Base-by-base conservation (phyloP, 305 asterid genomes). In the Fraxinus velutina region DNA sequence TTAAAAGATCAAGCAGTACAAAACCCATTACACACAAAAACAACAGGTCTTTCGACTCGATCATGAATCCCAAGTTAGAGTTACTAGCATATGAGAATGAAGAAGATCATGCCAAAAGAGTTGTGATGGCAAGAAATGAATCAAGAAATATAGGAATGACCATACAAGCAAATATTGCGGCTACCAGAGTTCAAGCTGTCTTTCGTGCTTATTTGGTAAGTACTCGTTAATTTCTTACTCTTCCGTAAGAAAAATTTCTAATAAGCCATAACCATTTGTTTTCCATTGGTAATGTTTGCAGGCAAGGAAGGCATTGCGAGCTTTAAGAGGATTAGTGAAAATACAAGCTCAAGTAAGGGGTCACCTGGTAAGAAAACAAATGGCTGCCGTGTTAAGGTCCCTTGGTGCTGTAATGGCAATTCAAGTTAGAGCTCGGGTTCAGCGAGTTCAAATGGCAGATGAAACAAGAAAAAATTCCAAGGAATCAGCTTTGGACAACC, bases 271-370 rank as follows among this genome's bases (percentile, higher is more conserved):
- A 22, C 55, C 81, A 81, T 70, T 10, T 37, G 7, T 60, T 81
- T 36, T 74, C 76, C 72, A 34, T 15, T 72, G 34, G 22, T 74
- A 74, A 30, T 62, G 22, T 39, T 55, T 73, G 80, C 92, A 93
- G 97, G 97, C 97, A 29, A 90, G 90, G 86, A 92, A 87, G 84
- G 97, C 97, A 4, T 86, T 92, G 85, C 79, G 89, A 5, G 95
- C 97, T 22, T 80, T 92, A 85, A 86, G 87, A 81, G 96, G 90
- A 71, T 83, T 93, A 34, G 98, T 93, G 88, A 92, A 92, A 83
- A 72, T 93, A 79, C 98, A 93, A 84, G 98, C 97, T 73, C 81
- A 92, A 50, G 92, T 92, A 44, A 91, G 95, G 86, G 98, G 98
- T 80, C 86, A 91, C 88, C 86, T 88, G 86, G 94, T 92, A 37